Conservation (phyloP, 2,329 filamentous ascomycete species). For the Massarina eburnea region DNA sequence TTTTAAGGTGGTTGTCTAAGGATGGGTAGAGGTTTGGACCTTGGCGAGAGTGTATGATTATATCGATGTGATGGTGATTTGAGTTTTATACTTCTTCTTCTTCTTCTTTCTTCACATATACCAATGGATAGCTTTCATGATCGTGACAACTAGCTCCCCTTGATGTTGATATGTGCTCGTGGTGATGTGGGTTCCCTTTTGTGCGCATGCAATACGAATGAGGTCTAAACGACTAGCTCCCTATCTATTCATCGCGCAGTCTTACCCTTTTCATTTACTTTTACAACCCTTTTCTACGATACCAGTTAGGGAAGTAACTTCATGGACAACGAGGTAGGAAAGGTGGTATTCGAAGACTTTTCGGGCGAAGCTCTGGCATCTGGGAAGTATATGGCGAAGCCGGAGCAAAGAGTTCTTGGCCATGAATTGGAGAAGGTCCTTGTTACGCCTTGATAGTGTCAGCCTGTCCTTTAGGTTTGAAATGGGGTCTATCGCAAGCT, state of each 20-base stretch:
- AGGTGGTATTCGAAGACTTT: background rate
- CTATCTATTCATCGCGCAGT: too few relatives aligned
- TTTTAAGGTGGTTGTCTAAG: slow-evolving; percentile 10
- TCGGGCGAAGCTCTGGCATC: background rate
- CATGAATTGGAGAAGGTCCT: background rate
- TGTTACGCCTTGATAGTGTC: too few relatives aligned
- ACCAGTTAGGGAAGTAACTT: background rate
- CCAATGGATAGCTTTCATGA: slow-evolving; percentile 12
- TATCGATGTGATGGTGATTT: background rate
- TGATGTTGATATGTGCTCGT: too few relatives aligned
- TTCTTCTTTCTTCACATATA: background rate
- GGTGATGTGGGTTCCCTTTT: too few relatives aligned
- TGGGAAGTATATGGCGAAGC: background rate
- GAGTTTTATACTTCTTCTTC: background rate
- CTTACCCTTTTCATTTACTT: too few relatives aligned
- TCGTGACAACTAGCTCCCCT: slow-evolving; percentile 21
- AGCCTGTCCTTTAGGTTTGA: too few relatives aligned
- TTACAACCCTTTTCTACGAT: too few relatives aligned
- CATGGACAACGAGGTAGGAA: background rate
- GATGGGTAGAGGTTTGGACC: background rate
- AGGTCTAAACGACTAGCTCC: too few relatives aligned
- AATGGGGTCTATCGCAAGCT: too few relatives aligned
- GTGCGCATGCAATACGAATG: too few relatives aligned
- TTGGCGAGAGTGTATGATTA: too few relatives aligned
- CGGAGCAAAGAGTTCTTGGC: background rate